Percentiles rank a stretch among this genome's conserved stretches.
These are phyloP conservation scores for Leccinum longicurvipes DNA, from an alignment of 768 basidiomycete genomes.

Conservation along the genomic window DNA sequence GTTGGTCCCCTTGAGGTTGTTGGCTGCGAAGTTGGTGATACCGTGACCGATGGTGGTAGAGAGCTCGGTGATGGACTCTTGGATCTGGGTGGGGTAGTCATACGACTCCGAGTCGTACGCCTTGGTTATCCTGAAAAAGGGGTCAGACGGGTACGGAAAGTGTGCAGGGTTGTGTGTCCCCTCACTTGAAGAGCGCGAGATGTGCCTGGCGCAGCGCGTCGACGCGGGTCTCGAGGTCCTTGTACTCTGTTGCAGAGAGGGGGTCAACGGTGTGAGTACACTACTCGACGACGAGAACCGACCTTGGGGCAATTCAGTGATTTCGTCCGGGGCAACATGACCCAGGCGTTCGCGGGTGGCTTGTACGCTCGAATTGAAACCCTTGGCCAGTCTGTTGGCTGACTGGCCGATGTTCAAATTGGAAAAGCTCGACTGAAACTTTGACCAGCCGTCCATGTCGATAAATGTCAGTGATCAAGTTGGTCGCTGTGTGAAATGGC, in stretches of 20 bases:
- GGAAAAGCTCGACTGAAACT: conserved; percentile 59
- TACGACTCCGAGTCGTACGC: conserved; percentile 88
- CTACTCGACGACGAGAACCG: conserved; percentile 13
- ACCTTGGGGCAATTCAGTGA: conserved; percentile 93
- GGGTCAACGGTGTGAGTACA: background rate
- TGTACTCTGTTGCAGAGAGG: conserved; percentile 72
- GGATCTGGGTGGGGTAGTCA: conserved; percentile 87
- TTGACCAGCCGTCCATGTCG: conserved; percentile 56
- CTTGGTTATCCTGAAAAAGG: conserved; percentile 62
- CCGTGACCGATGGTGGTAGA: conserved; percentile 68
- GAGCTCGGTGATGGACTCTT: conserved; percentile 75
- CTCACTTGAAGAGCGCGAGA: conserved; percentile 71
- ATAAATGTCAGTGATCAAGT: background rate
- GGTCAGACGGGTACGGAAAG: background rate
- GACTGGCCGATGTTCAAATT: conserved; percentile 71
- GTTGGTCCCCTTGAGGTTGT: conserved; percentile 85
- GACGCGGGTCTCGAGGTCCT: conserved; percentile 90
- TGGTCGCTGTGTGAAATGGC: background rate
- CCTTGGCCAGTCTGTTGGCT: conserved; percentile 73
- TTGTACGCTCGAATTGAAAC: conserved; percentile 78
- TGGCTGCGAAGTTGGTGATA: conserved; percentile 80
- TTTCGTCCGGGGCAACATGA: conserved; percentile 87
- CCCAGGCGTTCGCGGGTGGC: conserved; percentile 87
- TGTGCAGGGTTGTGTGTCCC: background rate
- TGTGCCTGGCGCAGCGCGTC: conserved; percentile 87